Conservation (phyloP, 2,329 filamentous ascomycete species). For the Teratosphaeria epicoccoides region DNA sequence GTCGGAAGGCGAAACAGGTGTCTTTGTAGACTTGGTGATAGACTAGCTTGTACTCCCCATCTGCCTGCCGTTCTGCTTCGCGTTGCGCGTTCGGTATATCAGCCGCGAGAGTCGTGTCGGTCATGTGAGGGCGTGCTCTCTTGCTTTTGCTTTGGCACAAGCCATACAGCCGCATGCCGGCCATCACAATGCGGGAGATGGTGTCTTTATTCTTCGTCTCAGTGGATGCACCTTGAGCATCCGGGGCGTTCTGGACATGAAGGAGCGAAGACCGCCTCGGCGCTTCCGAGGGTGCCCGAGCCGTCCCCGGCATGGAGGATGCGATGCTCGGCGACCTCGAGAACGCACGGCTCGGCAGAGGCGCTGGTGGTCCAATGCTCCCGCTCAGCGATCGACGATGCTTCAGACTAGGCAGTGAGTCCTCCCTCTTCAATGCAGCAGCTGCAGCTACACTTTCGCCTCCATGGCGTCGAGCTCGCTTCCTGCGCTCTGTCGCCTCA, state of each 20-base stretch:
- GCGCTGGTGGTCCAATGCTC: slow-evolving; percentile 10
- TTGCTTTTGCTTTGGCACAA: slow-evolving; percentile 32
- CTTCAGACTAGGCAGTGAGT: slow-evolving; percentile 16
- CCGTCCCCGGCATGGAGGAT: slow-evolving; percentile 12
- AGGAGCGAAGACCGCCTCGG: slow-evolving; percentile 18
- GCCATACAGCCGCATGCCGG: slow-evolving; percentile 43
- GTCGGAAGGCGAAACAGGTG: slow-evolving; percentile 37
- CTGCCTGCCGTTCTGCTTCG: slow-evolving; percentile 23
- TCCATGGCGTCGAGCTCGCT: slow-evolving; percentile 32
- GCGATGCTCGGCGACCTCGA: slow-evolving; percentile 23
- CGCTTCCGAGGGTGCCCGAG: slow-evolving; percentile 11
- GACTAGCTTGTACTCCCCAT: slow-evolving; percentile 43
- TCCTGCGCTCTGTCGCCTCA: slow-evolving; percentile 34
- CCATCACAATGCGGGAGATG: slow-evolving; percentile 41
- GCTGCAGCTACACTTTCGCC: slow-evolving; percentile 35
- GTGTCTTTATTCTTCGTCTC: slow-evolving; percentile 37
- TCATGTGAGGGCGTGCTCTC: slow-evolving; percentile 18
- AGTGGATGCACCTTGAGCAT: slow-evolving; percentile 2
- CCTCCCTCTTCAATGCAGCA: slow-evolving; percentile 24
- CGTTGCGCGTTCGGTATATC: slow-evolving; percentile 11
- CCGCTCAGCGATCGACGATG: slow-evolving; percentile 24
- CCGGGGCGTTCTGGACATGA: slow-evolving; percentile 13
- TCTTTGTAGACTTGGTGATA: slow-evolving; percentile 44
- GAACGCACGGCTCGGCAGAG: slow-evolving; percentile 16
- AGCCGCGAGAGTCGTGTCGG: slow-evolving; percentile 8